These are phyloP conservation scores for Hawksworthiomyces lignivorus DNA, from an alignment of 2,329 filamentous ascomycete genomes.

Conservation along the genomic window DNA sequence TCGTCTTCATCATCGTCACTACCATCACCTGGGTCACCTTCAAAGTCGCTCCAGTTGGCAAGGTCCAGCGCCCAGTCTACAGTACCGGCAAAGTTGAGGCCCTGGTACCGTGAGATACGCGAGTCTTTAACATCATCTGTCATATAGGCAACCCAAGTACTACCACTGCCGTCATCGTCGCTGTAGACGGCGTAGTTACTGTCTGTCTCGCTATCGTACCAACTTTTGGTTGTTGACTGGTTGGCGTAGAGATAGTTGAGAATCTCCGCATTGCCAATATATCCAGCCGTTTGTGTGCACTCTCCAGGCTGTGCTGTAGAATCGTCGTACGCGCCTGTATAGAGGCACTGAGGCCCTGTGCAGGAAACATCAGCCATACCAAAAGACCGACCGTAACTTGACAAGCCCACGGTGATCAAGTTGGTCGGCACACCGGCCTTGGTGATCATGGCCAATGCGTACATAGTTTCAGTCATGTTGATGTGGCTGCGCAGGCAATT, in stretches of 20 bases:
- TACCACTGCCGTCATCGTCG: background rate
- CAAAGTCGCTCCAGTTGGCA: too few species aligned
- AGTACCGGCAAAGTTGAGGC: conserved; percentile 6
- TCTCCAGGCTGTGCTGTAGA: conserved; percentile 21
- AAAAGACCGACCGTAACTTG: conserved; percentile 27
- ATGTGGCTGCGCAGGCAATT: conserved; percentile 25
- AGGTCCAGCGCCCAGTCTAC: conserved; percentile 9
- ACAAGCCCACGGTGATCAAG: conserved; percentile 24
- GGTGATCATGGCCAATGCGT: conserved; percentile 25
- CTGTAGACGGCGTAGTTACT: conserved; percentile 3
- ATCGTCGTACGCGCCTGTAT: background rate
- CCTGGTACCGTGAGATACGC: background rate
- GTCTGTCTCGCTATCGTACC: too few species aligned
- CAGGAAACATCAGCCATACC: conserved; percentile 24
- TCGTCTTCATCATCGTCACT: too few species aligned
- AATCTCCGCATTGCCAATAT: conserved; percentile 27
- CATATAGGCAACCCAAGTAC: conserved; percentile 7
- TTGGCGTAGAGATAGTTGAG: conserved; percentile 19
- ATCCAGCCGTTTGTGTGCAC: conserved; percentile 26
- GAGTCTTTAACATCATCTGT: background rate
- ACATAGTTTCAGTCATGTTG: conserved; percentile 25
- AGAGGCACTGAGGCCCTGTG: conserved; percentile 16
- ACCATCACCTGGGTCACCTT: too few species aligned
- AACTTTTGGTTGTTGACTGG: too few species aligned
- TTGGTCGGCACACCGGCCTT: conserved; percentile 22